Evolutionary conservation across 2,329 filamentous ascomycete species (phyloP), one percentile per base, ranked within the genome.

Genomic region (Cytospora leucostoma): DNA sequence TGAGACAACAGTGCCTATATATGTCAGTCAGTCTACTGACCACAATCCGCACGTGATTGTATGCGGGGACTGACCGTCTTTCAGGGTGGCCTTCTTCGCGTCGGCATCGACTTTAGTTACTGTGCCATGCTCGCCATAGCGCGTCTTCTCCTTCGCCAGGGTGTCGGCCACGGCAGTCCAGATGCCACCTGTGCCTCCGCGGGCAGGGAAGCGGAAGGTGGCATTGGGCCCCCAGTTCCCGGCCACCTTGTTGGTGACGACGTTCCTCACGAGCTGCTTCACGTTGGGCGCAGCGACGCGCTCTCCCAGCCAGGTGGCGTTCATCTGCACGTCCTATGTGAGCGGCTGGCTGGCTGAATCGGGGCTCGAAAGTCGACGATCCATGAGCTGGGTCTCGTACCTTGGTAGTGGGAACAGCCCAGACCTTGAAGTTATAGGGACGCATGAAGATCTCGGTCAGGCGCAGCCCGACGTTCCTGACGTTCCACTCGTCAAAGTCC

Each of bases 351-450:
- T 4, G 6, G 12, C n/a, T 1, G 10, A 34, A 15, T 15, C 32
- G 35, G 27, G 27, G 27, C 27, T 27, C 27, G 27, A 27, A 4
- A 27, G 27, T 27, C 4, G 27, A 27, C 3, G 35, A 15, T 3
- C 6, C 47, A 35, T 37, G 21, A 15, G 49, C 12, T 40, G 17
- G 37, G 32, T 40, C 83, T 72, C 84, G 96, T 92, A 88, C 96
- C 96, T 70, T 90, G 27, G 27, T 97, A 62, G 94, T 97, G 65
- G 95, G 95, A 71, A 98, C 94, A 67, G 95, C 95, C 95, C 95
- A 99, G 76, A 99, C 95, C 83, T 99, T 99, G 88, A 89, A 99
- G 87, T 99, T 99, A 86, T 99, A 99, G 61, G 95, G 95, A 72
- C 95, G 86, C 95, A 99, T 99, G 86, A 99, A 99, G 71, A 94